These are phyloP conservation scores for Exophiala sideris DNA, from an alignment of 2,329 filamentous ascomycete genomes.

Conservation along the genomic window DNA sequence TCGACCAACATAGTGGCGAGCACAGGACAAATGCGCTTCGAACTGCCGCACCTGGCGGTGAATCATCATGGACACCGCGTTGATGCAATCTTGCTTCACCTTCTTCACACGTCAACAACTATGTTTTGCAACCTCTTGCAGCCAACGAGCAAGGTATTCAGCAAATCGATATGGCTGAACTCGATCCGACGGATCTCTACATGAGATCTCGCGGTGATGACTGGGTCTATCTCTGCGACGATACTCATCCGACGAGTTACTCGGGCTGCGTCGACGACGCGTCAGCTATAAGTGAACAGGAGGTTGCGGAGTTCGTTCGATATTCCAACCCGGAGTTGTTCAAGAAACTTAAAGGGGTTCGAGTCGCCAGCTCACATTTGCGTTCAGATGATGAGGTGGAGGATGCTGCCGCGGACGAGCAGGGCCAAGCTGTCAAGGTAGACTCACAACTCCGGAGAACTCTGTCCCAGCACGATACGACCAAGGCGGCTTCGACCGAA, in stretches of 20 bases:
- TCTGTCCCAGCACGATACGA: too few relatives aligned
- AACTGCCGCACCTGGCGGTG: slow-evolving; percentile 2
- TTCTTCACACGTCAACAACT: not conserved
- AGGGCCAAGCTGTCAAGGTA: too few relatives aligned
- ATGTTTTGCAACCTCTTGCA: not conserved
- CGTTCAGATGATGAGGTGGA: not conserved
- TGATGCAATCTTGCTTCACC: not conserved
- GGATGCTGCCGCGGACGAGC: not conserved
- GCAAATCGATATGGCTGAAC: not conserved
- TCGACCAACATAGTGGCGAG: too few relatives aligned
- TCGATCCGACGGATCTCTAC: not conserved
- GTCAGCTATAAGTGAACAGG: slow-evolving; percentile 7
- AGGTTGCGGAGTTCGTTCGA: slow-evolving; percentile 10
- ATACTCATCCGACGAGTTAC: slow-evolving; percentile 8
- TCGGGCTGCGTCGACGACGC: slow-evolving; percentile 12
- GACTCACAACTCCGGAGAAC: too few relatives aligned
- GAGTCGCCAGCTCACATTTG: slow-evolving; percentile 8
- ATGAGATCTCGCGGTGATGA: slow-evolving; percentile 1
- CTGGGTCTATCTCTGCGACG: slow-evolving; percentile 11
- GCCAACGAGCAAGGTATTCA: not conserved
- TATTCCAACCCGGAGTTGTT: slow-evolving; percentile 5
- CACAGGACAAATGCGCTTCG: not conserved
- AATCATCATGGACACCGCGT: not conserved
- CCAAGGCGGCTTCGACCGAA: too few relatives aligned
- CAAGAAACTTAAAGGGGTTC: slow-evolving; percentile 8